phyloP scores from a whole-genome alignment of 2,329 filamentous ascomycete species.

The Xylariales sp. region DNA sequence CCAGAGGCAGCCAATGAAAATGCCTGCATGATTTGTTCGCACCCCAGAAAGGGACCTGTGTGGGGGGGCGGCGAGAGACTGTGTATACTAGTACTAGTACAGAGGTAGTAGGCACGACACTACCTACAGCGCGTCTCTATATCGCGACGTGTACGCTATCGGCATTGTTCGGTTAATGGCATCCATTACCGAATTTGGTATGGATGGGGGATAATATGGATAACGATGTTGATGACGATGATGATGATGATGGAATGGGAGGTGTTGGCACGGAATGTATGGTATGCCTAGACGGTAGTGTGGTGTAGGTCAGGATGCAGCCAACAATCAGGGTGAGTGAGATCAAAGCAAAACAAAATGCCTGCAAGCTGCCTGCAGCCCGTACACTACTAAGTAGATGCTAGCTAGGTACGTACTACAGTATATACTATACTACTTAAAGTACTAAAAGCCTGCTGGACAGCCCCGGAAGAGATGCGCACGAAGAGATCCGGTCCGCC shows the following conservation, averaged over 20 bases:
- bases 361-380: no score
- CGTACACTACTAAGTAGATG: no score
- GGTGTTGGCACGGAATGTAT: no score
- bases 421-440: no score
- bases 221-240: background rate
- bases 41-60: slow-evolving; percentile 20
- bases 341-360: slow-evolving; percentile 4
- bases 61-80: slow-evolving; percentile 2
- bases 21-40: slow-evolving; percentile 4
- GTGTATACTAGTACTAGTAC: no score
- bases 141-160: background rate
- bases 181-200: no score
- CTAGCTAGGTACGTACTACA: no score
- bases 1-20: slow-evolving; percentile 30
- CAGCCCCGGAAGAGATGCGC: background rate
- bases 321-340: slow-evolving; percentile 4
- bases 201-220: no score
- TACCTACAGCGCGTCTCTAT: background rate
- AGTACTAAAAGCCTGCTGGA: no score
- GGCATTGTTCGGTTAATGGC: no score
- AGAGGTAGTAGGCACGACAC: background rate
- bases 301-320: slow-evolving; percentile 1
- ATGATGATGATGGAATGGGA: no score
- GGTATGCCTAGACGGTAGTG: background rate
- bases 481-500: slow-evolving; percentile 22